phyloP scores from a whole-genome alignment of 495 filamentous ascomycete genomes.

The Penicillium goetzii region DNA sequence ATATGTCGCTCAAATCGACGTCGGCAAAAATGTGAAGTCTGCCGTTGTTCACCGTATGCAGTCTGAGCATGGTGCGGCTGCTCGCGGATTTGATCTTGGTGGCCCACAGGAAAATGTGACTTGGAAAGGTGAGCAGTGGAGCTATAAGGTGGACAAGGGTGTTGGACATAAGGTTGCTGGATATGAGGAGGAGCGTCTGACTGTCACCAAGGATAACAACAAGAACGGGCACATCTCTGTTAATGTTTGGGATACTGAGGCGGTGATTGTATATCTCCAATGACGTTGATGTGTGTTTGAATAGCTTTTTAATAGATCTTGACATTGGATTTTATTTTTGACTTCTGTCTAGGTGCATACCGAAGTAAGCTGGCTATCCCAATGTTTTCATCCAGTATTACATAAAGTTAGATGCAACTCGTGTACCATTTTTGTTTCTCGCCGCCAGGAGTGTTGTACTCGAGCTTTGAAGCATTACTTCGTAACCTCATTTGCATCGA shows the following conservation, averaged over 20 bases:
- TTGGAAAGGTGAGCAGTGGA: conserved; percentile 35
- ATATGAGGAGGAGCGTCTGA: conserved; percentile 3
- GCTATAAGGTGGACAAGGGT: conserved; percentile 24
- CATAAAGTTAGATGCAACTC: neutral
- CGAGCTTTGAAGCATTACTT: neutral
- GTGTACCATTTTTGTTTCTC: neutral
- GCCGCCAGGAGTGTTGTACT: neutral
- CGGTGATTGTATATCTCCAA: conserved; percentile 8
- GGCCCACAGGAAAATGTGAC: conserved; percentile 28
- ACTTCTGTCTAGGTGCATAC: neutral
- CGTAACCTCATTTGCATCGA: neutral
- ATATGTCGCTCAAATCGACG: neutral
- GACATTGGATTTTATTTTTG: neutral
- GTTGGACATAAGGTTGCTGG: conserved; percentile 18
- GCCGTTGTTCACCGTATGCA: conserved; percentile 23
- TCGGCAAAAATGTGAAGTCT: conserved; percentile 8
- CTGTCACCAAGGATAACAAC: neutral
- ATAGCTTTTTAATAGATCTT: neutral
- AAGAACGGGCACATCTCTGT: conserved; percentile 1
- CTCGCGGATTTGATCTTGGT: conserved; percentile 28
- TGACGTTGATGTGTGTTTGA: neutral
- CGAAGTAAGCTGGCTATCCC: neutral
- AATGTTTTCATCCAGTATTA: neutral
- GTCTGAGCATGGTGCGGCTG: conserved; percentile 26
- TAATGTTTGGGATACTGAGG: conserved; percentile 8